Base-by-base conservation (phyloP, 208 protist genomes). In the Vickermania spadyakhi region DNA sequence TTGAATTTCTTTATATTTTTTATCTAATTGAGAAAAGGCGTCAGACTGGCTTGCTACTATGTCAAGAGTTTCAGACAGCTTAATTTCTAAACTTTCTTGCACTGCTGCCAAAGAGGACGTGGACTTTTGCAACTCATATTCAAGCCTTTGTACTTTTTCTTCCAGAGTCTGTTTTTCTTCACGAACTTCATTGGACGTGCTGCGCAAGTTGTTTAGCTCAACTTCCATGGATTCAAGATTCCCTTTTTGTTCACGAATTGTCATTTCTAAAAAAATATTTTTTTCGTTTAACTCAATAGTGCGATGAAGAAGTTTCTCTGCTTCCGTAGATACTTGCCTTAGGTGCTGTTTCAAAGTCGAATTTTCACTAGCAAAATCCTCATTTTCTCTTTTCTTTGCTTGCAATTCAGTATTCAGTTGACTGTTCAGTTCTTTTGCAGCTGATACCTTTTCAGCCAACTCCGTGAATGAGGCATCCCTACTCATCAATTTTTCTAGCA, bases 161-260 rank as follows among this genome's bases (percentile, higher is more conserved):
- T 63, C 59, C 14, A 63, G 26, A 18, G 53, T 26, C 3, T 50
- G 14, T 22, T 63, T 63, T 18, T 26, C 59, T 25, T 63, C 53
- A 14, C 49, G 59, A 41, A 63, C 21, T 50, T 63, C 49, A 23
- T 2, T 42, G 18, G n/a, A n/a, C n/a, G n/a, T n/a, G n/a, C n/a
- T n/a, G n/a, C n/a, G n/a, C n/a, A n/a, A n/a, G n/a, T n/a, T n/a
- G n/a, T n/a, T n/a, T n/a, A n/a, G n/a, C n/a, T n/a, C n/a, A n/a
- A n/a, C n/a, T n/a, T n/a, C n/a, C n/a, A n/a, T n/a, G n/a, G n/a
- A n/a, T 26, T 63, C 59, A 11, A 63, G 26, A 18, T 49, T 26
- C 3, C 49, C 21, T 22, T 63, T 63, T 18, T 26, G 49, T 25
- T 63, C 53, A 14, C 49, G 59, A 41, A 63, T 22, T 50, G 18